phyloP scores from a whole-genome alignment of 352 stramenopile species.

The Phytopythium litorale region DNA sequence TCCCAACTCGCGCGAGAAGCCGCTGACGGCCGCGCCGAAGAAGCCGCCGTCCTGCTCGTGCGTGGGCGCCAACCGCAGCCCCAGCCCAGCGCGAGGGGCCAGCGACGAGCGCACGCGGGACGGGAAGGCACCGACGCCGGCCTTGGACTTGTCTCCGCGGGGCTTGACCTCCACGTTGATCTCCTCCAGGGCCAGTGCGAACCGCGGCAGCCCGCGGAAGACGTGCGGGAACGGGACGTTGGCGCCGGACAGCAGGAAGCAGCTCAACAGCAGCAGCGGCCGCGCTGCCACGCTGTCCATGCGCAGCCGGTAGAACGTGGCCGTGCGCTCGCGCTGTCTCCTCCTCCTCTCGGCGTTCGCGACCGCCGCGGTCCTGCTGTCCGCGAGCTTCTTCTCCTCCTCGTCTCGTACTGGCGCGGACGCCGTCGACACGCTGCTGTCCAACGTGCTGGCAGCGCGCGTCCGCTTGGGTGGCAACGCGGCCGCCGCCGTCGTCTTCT shows the following conservation, averaged over 20 bases:
- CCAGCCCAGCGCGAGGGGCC: conserved; percentile 43
- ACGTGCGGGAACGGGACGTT: conserved; percentile 71
- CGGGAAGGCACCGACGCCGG: conserved; percentile 32
- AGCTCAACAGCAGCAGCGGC: conserved; percentile 52
- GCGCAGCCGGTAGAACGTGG: conserved; percentile 9
- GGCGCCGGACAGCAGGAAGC: conserved; percentile 68
- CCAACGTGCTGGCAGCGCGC: not conserved
- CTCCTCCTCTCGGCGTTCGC: not conserved
- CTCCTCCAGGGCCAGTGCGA: conserved; percentile 71
- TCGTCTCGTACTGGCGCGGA: not conserved
- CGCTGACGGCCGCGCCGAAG: conserved; percentile 64
- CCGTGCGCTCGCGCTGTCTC: conserved; percentile 1
- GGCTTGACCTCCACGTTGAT: conserved; percentile 59
- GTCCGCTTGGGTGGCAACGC: not conserved
- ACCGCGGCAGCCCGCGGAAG: conserved; percentile 62
- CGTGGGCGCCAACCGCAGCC: conserved; percentile 51
- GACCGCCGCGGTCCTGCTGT: conserved; percentile 13
- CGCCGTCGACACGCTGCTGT: not conserved
- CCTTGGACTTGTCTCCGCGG: not conserved
- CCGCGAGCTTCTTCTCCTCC: conserved; percentile 2
- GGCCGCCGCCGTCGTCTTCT: not conserved
- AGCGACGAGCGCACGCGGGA: conserved; percentile 70
- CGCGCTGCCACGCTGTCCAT: conserved; percentile 35
- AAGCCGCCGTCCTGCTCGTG: conserved; percentile 58
- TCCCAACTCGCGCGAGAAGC: conserved; percentile 54